Conservation (phyloP, 208 protist genomes). For the Acanthamoeba rhysodes region DNA sequence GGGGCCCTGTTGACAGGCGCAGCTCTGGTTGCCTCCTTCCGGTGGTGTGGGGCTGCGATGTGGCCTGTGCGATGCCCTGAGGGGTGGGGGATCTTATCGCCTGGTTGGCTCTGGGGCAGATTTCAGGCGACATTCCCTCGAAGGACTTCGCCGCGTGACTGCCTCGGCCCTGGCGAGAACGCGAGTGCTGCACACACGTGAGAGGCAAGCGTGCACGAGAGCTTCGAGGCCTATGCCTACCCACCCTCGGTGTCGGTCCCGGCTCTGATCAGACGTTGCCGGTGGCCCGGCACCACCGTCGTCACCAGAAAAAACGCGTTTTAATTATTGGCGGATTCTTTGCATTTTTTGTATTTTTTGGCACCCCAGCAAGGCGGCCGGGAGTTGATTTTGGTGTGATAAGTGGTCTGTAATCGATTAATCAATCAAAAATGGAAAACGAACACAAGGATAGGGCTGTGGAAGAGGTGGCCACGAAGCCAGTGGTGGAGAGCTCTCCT, state of each 20-base stretch:
- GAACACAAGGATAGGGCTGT: neutral
- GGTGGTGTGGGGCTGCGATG: neutral
- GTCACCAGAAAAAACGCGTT: too few species aligned
- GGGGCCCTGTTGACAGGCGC: too few species aligned
- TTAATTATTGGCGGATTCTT: too few species aligned
- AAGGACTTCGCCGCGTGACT: too few species aligned
- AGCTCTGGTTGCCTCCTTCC: neutral
- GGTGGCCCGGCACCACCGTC: neutral
- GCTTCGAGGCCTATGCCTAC: neutral
- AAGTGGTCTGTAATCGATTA: neutral
- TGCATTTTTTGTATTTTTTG: too few species aligned
- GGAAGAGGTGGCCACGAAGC: neutral
- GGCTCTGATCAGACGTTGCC: neutral
- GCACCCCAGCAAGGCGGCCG: too few species aligned
- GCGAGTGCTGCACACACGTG: neutral
- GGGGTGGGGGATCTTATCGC: neutral
- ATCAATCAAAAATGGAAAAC: conserved; percentile 14
- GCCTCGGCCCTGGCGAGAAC: too few species aligned
- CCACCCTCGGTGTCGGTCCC: neutral
- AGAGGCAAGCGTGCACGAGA: too few species aligned
- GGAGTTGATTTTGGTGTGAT: too few species aligned
- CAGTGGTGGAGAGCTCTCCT: neutral
- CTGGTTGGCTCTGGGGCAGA: neutral
- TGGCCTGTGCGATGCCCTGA: neutral
- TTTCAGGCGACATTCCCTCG: neutral